Evolutionary conservation across 202 grass and related monocot species (phyloP).

Genomic region (Panicum virgatum): DNA sequence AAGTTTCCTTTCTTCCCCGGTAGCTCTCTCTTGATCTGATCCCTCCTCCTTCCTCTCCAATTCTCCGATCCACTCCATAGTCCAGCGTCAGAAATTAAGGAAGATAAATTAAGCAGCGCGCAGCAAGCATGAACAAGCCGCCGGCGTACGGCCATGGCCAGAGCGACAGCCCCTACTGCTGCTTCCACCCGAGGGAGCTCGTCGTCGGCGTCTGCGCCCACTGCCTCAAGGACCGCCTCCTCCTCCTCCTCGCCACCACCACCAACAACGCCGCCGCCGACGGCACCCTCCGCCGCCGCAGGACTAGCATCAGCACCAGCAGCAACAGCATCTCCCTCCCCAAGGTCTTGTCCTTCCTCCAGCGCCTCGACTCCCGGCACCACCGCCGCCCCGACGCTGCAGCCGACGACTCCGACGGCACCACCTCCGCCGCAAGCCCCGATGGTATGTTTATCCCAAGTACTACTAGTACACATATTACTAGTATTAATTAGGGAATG

Average conservation of each 20-base stretch:
- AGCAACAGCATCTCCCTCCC: slow-evolving; percentile 58
- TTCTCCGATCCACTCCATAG: no score
- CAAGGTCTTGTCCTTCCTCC: slow-evolving; percentile 77
- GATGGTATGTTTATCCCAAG: slow-evolving; percentile 34
- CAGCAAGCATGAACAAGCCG: no score
- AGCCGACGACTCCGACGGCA: not conserved
- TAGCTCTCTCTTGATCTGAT: no score
- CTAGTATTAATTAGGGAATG: no score
- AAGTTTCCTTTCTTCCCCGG: no score
- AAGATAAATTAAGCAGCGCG: no score
- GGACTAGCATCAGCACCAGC: not conserved
- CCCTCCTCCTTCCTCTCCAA: no score
- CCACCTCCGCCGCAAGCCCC: slow-evolving; percentile 64
- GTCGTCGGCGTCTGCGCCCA: slow-evolving; percentile 69
- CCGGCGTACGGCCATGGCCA: no score
- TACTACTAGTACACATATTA: no score
- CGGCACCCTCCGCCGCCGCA: not conserved
- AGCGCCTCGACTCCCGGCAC: slow-evolving; percentile 64
- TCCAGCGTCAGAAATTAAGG: no score
- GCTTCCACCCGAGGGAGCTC: slow-evolving; percentile 63
- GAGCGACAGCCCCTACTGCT: slow-evolving; percentile 31
- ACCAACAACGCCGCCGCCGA: not conserved
- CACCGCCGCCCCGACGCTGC: not conserved
- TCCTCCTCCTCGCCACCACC: slow-evolving; percentile 53
- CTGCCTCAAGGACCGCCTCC: slow-evolving; percentile 80